Evolutionary conservation across 2,329 filamentous ascomycete species (phyloP).

Genomic region (Penicillium sp.): DNA sequence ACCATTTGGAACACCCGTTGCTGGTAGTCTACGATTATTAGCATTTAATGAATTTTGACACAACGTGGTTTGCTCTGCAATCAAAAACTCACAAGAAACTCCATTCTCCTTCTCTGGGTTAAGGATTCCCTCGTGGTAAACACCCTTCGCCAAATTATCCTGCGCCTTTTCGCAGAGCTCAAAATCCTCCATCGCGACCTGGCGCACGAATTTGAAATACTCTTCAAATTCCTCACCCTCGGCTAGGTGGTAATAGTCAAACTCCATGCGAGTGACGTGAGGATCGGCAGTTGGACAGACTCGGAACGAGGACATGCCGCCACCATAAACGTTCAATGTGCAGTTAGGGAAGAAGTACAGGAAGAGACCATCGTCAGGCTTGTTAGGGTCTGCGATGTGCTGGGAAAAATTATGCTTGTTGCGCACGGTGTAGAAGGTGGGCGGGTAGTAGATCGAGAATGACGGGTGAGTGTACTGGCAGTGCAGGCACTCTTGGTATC

Average conservation of each 20-base stretch:
- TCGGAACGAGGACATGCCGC: conserved; percentile 62
- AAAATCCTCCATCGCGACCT: conserved; percentile 61
- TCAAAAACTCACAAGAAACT: conserved; percentile 53
- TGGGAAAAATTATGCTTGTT: conserved; percentile 61
- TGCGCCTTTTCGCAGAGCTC: conserved; percentile 63
- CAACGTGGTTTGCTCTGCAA: no score
- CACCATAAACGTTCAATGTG: conserved; percentile 62
- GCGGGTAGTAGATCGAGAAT: conserved; percentile 60
- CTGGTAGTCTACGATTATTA: conserved; percentile 48
- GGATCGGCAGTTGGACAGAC: conserved; percentile 58
- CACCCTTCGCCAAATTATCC: conserved; percentile 56
- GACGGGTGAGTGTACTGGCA: conserved; percentile 63
- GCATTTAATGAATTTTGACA: conserved; percentile 11
- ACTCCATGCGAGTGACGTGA: conserved; percentile 59
- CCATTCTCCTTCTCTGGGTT: conserved; percentile 62
- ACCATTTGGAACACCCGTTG: conserved; percentile 52
- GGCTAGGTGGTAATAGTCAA: conserved; percentile 61
- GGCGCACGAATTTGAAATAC: conserved; percentile 61
- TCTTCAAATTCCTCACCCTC: conserved; percentile 59
- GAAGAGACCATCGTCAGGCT: conserved; percentile 59
- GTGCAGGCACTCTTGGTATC: conserved; percentile 63
- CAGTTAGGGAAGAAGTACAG: conserved; percentile 63
- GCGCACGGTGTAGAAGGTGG: conserved; percentile 59
- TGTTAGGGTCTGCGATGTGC: conserved; percentile 59
- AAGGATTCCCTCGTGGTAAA: conserved; percentile 60